Evolutionary conservation across 2,329 filamentous ascomycete genomes (phyloP), one percentile per base, ranked within the genome.

Genomic region (Arachnopeziza araneosa): DNA sequence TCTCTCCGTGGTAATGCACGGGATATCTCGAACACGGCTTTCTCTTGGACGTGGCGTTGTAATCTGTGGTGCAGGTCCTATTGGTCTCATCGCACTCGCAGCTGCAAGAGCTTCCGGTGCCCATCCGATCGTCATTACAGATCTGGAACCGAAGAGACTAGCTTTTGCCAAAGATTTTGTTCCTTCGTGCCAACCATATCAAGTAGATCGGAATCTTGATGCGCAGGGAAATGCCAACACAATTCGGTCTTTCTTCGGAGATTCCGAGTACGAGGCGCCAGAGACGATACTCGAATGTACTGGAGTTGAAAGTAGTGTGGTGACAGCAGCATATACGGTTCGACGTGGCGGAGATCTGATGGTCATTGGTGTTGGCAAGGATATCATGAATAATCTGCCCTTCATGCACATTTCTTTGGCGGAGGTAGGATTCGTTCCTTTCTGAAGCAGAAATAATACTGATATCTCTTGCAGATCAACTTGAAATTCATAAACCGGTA

Each of bases 401-500:
- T 68, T 68, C 55, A 68, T 68, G 66, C 65, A 65, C 50, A 61
- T 68, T 19, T 58, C 51, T 50, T 50, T 67, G 23, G 53, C 64
- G 17, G 63, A 67, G 68, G 73, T 73, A 60, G 58, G 63, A 32
- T 19, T 14, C 8, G 1, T 44, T 44, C 36, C 17, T 7, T 2
- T 55, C 36, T 24, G 1, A 26, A 44, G 10, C 48, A 52, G 26
- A n/a, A 23, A 36, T 3, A 9, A 21, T 5, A 50, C 30, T 54
- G 17, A 59, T 17, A 54, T 14, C 22, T 14, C 17, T 10, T 55
- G 12, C 63, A 85, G 82, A 87, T 89, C 64, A 79, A 88, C 65
- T 75, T 90, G 24, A 83, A 81, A 48, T 90, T 90, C 73, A 89
- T 89, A 69, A 89, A 90, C 71, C 78, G 87, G 8, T 90, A 89